phyloP scores from a whole-genome alignment of 2,329 filamentous ascomycete genomes.

The Cytospora piceicola region DNA sequence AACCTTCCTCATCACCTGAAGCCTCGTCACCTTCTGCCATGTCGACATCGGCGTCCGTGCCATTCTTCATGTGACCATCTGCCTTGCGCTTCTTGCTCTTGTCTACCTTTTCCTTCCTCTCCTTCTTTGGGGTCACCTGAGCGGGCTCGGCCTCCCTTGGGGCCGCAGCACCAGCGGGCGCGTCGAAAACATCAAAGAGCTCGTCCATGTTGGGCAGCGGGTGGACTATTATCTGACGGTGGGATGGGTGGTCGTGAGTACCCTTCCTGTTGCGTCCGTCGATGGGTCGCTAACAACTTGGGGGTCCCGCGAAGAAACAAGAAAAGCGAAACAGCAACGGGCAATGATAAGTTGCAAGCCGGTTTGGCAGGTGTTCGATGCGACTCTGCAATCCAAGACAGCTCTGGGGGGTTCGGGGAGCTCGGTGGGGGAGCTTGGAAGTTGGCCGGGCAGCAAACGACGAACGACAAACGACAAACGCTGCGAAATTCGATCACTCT shows the following conservation, averaged over 20 bases:
- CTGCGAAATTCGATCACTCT: slow-evolving; percentile 4
- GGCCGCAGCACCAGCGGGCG: slow-evolving; percentile 44
- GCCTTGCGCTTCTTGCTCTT: slow-evolving; percentile 85
- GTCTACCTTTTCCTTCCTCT: slow-evolving; percentile 54
- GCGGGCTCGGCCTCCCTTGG: slow-evolving; percentile 33
- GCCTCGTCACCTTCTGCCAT: slow-evolving; percentile 50
- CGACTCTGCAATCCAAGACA: slow-evolving; percentile 1
- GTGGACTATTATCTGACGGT: background rate
- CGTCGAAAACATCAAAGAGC: slow-evolving; percentile 81
- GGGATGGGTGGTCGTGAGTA: background rate
- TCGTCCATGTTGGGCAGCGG: slow-evolving; percentile 65
- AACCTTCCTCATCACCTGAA: slow-evolving; percentile 43
- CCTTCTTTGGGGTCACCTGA: slow-evolving; percentile 36
- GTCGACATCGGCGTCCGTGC: slow-evolving; percentile 45
- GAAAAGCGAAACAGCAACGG: background rate
- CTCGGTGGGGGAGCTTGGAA: background rate
- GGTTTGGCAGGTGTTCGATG: background rate
- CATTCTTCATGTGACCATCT: slow-evolving; percentile 74
- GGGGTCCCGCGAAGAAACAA: background rate
- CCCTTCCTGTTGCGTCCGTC: background rate
- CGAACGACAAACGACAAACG: background rate
- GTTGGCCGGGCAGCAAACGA: background rate
- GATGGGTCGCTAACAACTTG: background rate
- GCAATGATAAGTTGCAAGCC: background rate
- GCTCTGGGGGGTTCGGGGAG: background rate